Base-by-base conservation (phyloP, 768 basidiomycete genomes). In the Psilocybe azurescens region DNA sequence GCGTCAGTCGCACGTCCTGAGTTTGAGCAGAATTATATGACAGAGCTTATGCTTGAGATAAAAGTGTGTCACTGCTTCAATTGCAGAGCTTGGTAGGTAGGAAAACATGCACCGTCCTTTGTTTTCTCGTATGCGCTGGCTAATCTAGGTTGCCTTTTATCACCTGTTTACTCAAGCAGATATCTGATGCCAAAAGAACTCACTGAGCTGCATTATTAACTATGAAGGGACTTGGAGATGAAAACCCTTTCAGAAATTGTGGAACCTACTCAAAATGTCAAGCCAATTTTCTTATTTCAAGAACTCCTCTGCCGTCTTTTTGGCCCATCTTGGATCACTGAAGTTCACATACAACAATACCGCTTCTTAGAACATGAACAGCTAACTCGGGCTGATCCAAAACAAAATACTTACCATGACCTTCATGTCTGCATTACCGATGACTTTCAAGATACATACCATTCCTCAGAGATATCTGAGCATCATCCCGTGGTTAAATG, bases 331-430 rank as follows among this genome's bases (percentile, higher is more conserved):
- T 10, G 66, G 64, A 44, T 80, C 77, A 28, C 67, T 65, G 48
- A 88, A 67, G 69, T 87, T 82, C 4, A 86, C 74, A 50, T 78
- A 69, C 30, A 84, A 59, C 74, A 75, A 85, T 14, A 77, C 65
- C 5, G 84, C 73, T 36, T 36, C 33, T 36, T 11, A 11, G 33
- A 36, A 36, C 2, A 36, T 36, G 33, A 36, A 36, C 33, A 11
- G 11, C 11, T 36, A 36, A 6, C 33, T 36, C 33, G 2, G 33
- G 33, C 11, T 36, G 11, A 36, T 36, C 11, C 33, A 36, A 36
- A 11, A 36, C 33, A 36, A 36, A 11, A 36, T 5, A 6, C 7
- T 36, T 36, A 36, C 33, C 33, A 36, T 11, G 33, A 36, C 11
- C 11, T 7, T 36, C 33, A 6, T 36, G 33, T 7, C 33, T 11